Conservation (phyloP, 331 rosid genomes). For the Quercus tomentella region DNA sequence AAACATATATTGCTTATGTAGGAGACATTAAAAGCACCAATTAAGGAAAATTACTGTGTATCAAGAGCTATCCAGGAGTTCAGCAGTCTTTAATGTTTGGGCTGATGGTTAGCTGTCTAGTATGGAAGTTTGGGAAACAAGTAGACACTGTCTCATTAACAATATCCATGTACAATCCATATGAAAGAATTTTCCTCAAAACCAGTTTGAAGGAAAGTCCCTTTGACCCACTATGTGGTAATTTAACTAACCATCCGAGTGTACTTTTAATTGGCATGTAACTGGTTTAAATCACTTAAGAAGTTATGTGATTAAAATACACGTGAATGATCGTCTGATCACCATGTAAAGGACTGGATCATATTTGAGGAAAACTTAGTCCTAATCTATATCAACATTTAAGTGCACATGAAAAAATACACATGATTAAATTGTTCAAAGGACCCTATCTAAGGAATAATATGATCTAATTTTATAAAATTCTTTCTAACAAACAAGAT, state of each 20-base stretch:
- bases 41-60: neutral
- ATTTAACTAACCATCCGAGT: too few relatives aligned
- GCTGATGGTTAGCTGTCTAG: neutral
- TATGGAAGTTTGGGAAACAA: neutral
- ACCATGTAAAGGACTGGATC: too few relatives aligned
- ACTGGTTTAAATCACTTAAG: too few relatives aligned
- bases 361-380: too few relatives aligned
- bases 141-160: neutral
- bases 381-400: neutral
- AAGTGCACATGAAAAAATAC: neutral
- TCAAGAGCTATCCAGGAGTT: neutral
- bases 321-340: too few relatives aligned
- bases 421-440: neutral
- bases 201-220: too few relatives aligned
- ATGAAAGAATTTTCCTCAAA: too few relatives aligned
- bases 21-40: constrained; percentile 12
- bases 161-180: neutral
- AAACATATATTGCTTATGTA: constrained; percentile 14
- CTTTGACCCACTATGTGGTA: too few relatives aligned
- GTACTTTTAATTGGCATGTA: too few relatives aligned
- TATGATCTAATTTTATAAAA: neutral
- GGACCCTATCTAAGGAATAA: neutral
- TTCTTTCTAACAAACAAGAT: neutral
- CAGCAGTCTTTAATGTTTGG: neutral
- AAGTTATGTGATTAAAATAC: too few relatives aligned